phyloP scores from a whole-genome alignment of 2,329 filamentous ascomycete species.

The Clonostachys rhizophaga region DNA sequence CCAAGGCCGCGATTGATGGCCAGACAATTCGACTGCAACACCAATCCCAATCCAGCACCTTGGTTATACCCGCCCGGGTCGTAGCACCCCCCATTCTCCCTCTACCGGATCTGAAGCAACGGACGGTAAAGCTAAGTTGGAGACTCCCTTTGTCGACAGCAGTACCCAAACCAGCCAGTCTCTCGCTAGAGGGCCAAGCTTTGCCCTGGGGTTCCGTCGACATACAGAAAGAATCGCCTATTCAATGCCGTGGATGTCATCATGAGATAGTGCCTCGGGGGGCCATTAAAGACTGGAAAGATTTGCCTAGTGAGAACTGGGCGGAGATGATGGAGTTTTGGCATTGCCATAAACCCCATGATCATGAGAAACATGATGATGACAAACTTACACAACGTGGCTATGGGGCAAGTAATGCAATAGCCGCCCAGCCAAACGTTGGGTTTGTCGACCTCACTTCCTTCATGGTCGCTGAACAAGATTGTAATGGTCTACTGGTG shows the following conservation, averaged over 20 bases:
- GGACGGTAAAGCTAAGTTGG: conserved; percentile 40
- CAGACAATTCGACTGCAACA: conserved; percentile 42
- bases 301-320: conserved; percentile 95
- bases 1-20: conserved; percentile 41
- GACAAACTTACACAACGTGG: conserved; percentile 59
- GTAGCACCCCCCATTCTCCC: conserved; percentile 13
- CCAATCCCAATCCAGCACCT: conserved; percentile 21
- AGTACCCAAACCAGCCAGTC: conserved; percentile 13
- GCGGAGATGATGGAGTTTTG: conserved; percentile 99
- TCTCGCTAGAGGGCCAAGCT: conserved; percentile 26
- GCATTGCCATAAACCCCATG: conserved; percentile 93
- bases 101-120: conserved; percentile 28
- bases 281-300: conserved; percentile 66
- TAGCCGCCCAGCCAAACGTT: conserved; percentile 59
- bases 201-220: conserved; percentile 54
- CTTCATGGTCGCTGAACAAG: conserved; percentile 63
- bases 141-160: conserved; percentile 37
- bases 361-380: conserved; percentile 36
- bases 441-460: conserved; percentile 80
- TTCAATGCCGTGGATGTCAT: conserved; percentile 37
- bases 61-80: conserved; percentile 38
- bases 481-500: conserved; percentile 49
- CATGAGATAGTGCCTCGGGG: conserved; percentile 27
- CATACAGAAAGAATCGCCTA: conserved; percentile 28
- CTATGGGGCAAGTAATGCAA: conserved; percentile 76